Conservation (phyloP, 163 green algal genomes). For the Scenedesmus sp. region DNA sequence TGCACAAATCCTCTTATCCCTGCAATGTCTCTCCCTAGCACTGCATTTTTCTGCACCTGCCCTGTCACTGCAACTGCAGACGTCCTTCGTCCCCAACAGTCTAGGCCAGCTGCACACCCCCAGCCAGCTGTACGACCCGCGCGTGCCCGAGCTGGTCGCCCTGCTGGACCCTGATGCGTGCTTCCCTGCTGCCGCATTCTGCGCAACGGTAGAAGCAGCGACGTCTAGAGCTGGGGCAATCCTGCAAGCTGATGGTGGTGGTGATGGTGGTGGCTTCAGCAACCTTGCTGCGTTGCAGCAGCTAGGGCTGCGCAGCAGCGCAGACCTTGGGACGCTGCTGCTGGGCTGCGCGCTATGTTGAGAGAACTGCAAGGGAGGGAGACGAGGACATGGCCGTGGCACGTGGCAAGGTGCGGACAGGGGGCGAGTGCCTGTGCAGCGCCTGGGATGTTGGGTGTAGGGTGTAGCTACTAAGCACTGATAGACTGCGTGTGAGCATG, state of each 20-base stretch:
- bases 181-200: slow-evolving; percentile 66
- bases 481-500: no score
- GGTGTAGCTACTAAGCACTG: no score
- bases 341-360: slow-evolving; percentile 65
- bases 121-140: slow-evolving; percentile 78
- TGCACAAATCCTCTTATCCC: not conserved
- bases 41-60: not conserved
- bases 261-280: not conserved
- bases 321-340: slow-evolving; percentile 64
- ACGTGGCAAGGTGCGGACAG: slow-evolving; percentile 62
- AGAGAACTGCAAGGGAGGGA: slow-evolving; percentile 34
- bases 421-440: not conserved
- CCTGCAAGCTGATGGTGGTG: not conserved
- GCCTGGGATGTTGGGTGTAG: no score
- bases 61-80: not conserved
- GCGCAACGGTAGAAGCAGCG: not conserved
- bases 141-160: slow-evolving; percentile 71
- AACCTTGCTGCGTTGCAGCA: slow-evolving; percentile 67
- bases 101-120: slow-evolving; percentile 65
- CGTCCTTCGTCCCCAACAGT: slow-evolving; percentile 73
- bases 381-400: slow-evolving; percentile 67
- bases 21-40: not conserved
- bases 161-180: slow-evolving; percentile 71
- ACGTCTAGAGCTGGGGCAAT: not conserved
- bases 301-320: slow-evolving; percentile 69